phyloP scores from a whole-genome alignment of 2,329 filamentous ascomycete genomes.

The Colletotrichum chrysophilum region DNA sequence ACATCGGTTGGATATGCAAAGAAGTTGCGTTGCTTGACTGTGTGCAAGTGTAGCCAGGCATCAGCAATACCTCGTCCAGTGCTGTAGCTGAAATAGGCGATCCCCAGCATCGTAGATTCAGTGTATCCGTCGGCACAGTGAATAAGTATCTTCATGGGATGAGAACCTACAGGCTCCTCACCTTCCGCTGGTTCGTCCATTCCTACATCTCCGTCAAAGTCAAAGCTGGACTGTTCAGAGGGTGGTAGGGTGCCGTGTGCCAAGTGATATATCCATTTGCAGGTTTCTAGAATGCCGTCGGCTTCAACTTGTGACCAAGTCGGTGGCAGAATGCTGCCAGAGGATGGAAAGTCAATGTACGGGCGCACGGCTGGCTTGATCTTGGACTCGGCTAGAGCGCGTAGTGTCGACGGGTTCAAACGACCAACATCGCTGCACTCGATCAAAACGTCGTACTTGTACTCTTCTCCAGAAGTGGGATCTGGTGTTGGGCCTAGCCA shows the following conservation, averaged over 20 bases:
- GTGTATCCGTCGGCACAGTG: conserved; percentile 97
- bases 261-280: conserved; percentile 87
- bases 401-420: conserved; percentile 72
- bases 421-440: conserved; percentile 88
- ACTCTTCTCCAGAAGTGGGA: conserved; percentile 59
- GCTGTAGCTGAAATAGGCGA: conserved; percentile 94
- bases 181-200: conserved; percentile 44
- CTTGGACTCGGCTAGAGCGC: conserved; percentile 63
- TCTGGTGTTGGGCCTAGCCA: conserved; percentile 90
- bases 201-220: conserved; percentile 60
- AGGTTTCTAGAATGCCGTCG: conserved; percentile 84
- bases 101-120: conserved; percentile 85
- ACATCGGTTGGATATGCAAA: conserved; percentile 96
- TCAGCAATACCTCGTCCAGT: conserved; percentile 81
- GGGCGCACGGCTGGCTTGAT: conserved; percentile 38
- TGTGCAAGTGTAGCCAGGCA: conserved; percentile 88
- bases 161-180: conserved; percentile 21
- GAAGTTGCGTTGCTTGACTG: conserved; percentile 84
- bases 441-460: conserved; percentile 82
- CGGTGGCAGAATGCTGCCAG: conserved; percentile 87
- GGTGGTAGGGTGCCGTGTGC: conserved; percentile 66
- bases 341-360: conserved; percentile 84
- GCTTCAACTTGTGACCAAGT: conserved; percentile 84
- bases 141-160: conserved; percentile 76
- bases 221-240: conserved; percentile 24